Percentiles rank a stretch among this genome's conserved stretches.
Evolutionary conservation across 1,284 basidiomycete genomes (phyloP).

Genomic region (Cryptococcus sp.): DNA sequence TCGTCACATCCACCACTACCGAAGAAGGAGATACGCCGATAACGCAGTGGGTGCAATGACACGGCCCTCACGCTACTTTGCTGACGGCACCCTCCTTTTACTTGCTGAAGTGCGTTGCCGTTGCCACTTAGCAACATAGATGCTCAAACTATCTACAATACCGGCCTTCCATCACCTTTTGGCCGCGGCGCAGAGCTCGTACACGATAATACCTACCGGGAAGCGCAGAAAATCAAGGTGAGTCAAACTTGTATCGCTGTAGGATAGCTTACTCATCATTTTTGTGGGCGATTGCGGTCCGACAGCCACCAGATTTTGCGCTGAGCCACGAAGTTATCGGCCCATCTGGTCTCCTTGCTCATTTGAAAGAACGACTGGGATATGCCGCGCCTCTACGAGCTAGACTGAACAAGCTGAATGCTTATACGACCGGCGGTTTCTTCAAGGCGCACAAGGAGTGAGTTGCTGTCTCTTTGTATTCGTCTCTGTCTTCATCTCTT

Average conservation of each 20-base stretch:
- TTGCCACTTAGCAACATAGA: conserved; percentile 1
- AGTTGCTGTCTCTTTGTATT: no score
- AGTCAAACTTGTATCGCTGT: no score
- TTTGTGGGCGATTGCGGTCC: no score
- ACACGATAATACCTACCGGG: conserved; percentile 19
- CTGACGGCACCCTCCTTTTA: no score
- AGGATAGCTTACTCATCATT: no score
- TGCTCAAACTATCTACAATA: conserved; percentile 9
- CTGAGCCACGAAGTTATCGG: conserved; percentile 16
- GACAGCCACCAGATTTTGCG: conserved; percentile 18
- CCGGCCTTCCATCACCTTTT: conserved; percentile 10
- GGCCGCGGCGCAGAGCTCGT: conserved; percentile 16
- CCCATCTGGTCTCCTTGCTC: conserved; percentile 7
- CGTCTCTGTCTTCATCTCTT: no score
- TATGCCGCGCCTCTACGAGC: conserved; percentile 3
- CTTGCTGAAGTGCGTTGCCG: neutral
- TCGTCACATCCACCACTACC: no score
- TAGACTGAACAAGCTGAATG: conserved; percentile 20
- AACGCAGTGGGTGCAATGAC: no score
- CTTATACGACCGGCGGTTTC: conserved; percentile 21
- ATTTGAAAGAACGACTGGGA: conserved; percentile 2
- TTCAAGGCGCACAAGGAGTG: conserved; percentile 28
- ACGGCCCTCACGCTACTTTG: no score
- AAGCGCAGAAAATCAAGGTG: conserved; percentile 23
- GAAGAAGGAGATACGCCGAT: no score